Evolutionary conservation across 2,329 filamentous ascomycete genomes (phyloP), one percentile per base, ranked within the genome.

Genomic region (Hypoxylon sp.): DNA sequence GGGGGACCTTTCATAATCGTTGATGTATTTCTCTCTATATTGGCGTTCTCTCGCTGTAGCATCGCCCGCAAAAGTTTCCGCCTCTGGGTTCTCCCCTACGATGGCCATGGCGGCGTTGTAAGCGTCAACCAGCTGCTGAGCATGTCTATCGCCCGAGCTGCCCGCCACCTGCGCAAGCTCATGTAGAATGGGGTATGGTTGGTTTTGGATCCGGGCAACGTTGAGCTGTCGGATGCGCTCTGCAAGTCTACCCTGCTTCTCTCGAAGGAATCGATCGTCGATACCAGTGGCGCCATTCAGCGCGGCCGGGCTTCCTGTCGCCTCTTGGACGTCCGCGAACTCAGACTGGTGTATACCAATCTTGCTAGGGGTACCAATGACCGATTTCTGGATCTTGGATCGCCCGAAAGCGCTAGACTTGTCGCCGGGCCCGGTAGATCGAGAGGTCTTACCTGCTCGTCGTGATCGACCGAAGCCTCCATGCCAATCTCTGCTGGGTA

Each of bases 91-190:
- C 81, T 98, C 95, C 49, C 88, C 89, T 2, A 92, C 91, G 71
- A 98, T 94, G 66, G 91, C 88, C 73, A 92, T 89, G 69, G 97
- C 86, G 37, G 94, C 93, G 69, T 89, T 87, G 78, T 97, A 98
- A 1, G 95, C 92, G 77, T 96, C 92, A 46, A 92, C 86, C 27
- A 98, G 85, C 75, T 97, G 90, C 33, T 88, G 87, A 48, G 91
- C 89, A 76, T 93, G 90, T 70, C 92, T 84, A 70, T 93, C 91
- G 56, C 89, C 88, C 14, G 91, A 88, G 73, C 88, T 88, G 59
- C 85, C 83, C 79, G 97, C 93, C 55, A 96, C 89, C 42, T 90
- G 87, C 6, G 89, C 89, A 74, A 98, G 92, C 76, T 93, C 89
- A 71, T 91, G 85, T 30, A 97, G 84, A 33, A 98, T 84, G 2